Conservation (phyloP, 768 basidiomycete genomes). For the Trametes maxima region DNA sequence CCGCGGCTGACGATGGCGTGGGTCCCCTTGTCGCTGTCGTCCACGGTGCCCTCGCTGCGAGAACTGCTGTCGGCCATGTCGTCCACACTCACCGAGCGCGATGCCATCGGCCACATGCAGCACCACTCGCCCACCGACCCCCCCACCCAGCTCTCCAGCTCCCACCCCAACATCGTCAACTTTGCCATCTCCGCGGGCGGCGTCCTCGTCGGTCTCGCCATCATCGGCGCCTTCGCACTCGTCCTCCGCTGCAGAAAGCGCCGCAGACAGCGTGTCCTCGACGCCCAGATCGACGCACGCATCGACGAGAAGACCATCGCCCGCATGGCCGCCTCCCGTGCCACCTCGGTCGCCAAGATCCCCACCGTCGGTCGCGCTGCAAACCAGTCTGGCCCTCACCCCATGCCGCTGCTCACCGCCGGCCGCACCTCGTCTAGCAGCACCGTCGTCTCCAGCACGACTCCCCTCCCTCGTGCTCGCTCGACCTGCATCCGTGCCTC, state of each 20-base stretch:
- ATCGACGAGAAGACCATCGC: conserved; percentile 7
- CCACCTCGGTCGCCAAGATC: conserved; percentile 6
- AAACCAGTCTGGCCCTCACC: conserved; percentile 1
- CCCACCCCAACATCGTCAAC: conserved; percentile 19
- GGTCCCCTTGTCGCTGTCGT: too few relatives aligned
- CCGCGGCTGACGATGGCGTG: too few relatives aligned
- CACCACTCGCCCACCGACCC: conserved; percentile 6
- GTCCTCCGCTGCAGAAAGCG: conserved; percentile 12
- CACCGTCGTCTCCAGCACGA: not conserved
- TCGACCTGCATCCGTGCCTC: conserved; percentile 1
- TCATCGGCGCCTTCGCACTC: conserved; percentile 13
- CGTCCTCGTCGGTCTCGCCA: conserved; percentile 13
- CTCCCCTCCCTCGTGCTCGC: conserved; percentile 2
- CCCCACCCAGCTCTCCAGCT: conserved; percentile 12
- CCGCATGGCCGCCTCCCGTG: conserved; percentile 8
- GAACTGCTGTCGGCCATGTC: not conserved
- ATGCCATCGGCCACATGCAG: conserved; percentile 1
- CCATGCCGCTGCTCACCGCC: not conserved
- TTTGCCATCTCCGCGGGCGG: conserved; percentile 18
- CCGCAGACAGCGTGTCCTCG: conserved; percentile 10
- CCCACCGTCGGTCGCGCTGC: not conserved
- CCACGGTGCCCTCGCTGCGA: not conserved
- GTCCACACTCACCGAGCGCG: not conserved
- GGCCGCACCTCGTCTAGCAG: not conserved
- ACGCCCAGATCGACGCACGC: conserved; percentile 14